Evolutionary conservation across 2,329 filamentous ascomycete species (phyloP).

Genomic region (Phaeosphaeriaceae sp.): DNA sequence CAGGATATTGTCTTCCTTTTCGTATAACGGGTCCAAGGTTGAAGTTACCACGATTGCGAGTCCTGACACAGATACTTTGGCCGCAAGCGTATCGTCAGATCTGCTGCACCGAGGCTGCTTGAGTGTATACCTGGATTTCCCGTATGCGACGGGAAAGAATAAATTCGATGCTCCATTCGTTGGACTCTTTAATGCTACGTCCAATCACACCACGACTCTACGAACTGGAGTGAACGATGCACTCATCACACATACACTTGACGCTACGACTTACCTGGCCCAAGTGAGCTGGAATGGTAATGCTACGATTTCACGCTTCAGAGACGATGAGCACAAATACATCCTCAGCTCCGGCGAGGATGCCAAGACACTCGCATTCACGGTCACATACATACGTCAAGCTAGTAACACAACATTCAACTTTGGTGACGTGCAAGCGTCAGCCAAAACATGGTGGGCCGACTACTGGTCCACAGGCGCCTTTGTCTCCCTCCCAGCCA

Average conservation of each 20-base stretch:
- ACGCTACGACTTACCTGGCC: slow-evolving; percentile 53
- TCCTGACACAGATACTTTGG: slow-evolving; percentile 56
- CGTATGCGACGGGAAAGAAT: slow-evolving; percentile 55
- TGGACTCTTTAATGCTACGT: slow-evolving; percentile 58
- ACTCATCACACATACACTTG: slow-evolving; percentile 56
- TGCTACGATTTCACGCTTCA: slow-evolving; percentile 41
- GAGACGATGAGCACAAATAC: slow-evolving; percentile 54
- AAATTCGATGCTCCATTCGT: slow-evolving; percentile 65
- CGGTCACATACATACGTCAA: slow-evolving; percentile 28
- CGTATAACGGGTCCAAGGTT: slow-evolving; percentile 49
- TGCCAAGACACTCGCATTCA: slow-evolving; percentile 32
- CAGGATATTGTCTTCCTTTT: slow-evolving; percentile 54
- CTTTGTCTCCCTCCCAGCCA: slow-evolving; percentile 58
- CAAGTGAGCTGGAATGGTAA: slow-evolving; percentile 49
- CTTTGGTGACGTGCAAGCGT: slow-evolving; percentile 29
- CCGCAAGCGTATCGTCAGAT: slow-evolving; percentile 52
- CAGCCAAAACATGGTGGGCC: slow-evolving; percentile 55
- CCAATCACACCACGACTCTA: slow-evolving; percentile 53
- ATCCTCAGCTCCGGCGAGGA: slow-evolving; percentile 42
- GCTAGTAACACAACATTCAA: slow-evolving; percentile 42
- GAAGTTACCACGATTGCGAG: slow-evolving; percentile 56
- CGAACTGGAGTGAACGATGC: slow-evolving; percentile 24
- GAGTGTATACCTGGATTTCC: slow-evolving; percentile 61
- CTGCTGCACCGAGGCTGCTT: slow-evolving; percentile 50
- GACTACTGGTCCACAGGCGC: slow-evolving; percentile 60